Percentiles rank a stretch among this genome's conserved stretches.
phyloP scores from a whole-genome alignment of 352 stramenopile species.

The Globisporangium solare region DNA sequence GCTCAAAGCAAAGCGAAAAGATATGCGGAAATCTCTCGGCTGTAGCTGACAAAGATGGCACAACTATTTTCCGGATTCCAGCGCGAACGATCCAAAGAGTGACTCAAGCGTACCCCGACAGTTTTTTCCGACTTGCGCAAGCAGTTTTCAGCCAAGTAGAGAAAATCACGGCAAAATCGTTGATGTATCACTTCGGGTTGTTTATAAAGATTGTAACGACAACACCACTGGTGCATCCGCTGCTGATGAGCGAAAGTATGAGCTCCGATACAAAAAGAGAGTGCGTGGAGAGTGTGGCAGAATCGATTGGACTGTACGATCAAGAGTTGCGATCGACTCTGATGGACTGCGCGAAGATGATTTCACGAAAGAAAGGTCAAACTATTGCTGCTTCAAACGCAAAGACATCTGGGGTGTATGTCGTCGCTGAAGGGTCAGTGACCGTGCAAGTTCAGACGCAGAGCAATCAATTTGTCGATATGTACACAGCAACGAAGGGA shows the following conservation, averaged over 20 bases:
- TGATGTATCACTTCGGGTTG: slow-evolving; percentile 82
- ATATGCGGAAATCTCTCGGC: slow-evolving; percentile 58
- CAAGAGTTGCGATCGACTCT: slow-evolving; percentile 27
- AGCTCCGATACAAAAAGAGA: slow-evolving; percentile 14
- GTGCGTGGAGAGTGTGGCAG: slow-evolving; percentile 30
- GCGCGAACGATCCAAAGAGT: slow-evolving; percentile 39
- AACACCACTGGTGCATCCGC: slow-evolving; percentile 23
- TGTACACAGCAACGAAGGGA: slow-evolving; percentile 50
- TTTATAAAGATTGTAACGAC: slow-evolving; percentile 34
- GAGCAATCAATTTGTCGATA: slow-evolving; percentile 32
- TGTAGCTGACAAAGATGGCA: slow-evolving; percentile 34
- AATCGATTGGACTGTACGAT: slow-evolving; percentile 46
- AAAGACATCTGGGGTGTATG: slow-evolving; percentile 30
- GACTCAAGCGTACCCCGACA: slow-evolving; percentile 55
- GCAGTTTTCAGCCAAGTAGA: slow-evolving; percentile 75
- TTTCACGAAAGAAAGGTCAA: slow-evolving; percentile 25
- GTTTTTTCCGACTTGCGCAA: slow-evolving; percentile 71
- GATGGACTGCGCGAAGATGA: slow-evolving; percentile 24
- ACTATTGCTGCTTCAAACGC: slow-evolving; percentile 14
- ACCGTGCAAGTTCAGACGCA: slow-evolving; percentile 44
- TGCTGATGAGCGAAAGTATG: slow-evolving; percentile 18
- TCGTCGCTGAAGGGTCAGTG: slow-evolving; percentile 55
- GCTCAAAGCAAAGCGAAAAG: slow-evolving; percentile 27
- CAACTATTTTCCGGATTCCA: slow-evolving; percentile 65
- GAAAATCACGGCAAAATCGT: slow-evolving; percentile 71